Conservation (phyloP, 441 rosid genomes). For the Aquilaria agallochum region DNA sequence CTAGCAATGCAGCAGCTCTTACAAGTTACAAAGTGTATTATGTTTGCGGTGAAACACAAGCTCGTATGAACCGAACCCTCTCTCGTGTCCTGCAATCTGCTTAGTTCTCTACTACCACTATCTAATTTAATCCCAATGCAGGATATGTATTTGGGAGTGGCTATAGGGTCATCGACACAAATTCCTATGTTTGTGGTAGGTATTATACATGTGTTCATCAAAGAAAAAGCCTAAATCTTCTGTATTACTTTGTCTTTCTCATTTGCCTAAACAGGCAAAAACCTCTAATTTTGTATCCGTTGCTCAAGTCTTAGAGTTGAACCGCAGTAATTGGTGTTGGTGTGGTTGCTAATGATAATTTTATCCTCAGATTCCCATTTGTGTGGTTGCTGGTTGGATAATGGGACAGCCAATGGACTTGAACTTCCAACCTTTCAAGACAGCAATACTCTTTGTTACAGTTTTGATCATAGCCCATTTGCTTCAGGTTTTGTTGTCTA, state of each 20-base stretch:
- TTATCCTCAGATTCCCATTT: slow-evolving; percentile 68
- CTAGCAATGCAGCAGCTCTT: slow-evolving; percentile 92
- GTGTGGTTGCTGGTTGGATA: slow-evolving; percentile 83
- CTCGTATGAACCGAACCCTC: slow-evolving; percentile 15
- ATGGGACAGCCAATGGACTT: slow-evolving; percentile 40
- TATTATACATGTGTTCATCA: background rate
- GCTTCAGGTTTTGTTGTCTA: slow-evolving; percentile 46
- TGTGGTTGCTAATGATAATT: too few relatives aligned
- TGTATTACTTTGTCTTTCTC: too few relatives aligned
- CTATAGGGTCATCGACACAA: slow-evolving; percentile 93
- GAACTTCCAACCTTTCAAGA: slow-evolving; percentile 88
- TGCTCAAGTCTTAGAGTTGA: too few relatives aligned
- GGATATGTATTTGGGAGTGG: slow-evolving; percentile 92
- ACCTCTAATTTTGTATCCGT: too few relatives aligned
- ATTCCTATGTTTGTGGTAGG: slow-evolving; percentile 89
- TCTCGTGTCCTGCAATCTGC: too few relatives aligned
- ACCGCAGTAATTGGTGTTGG: too few relatives aligned
- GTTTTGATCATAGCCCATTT: slow-evolving; percentile 81
- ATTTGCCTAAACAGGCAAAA: too few relatives aligned
- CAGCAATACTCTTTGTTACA: slow-evolving; percentile 78
- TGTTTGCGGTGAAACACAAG: slow-evolving; percentile 96
- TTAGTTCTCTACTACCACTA: background rate
- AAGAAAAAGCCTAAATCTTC: background rate
- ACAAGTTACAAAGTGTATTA: slow-evolving; percentile 58
- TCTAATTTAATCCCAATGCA: slow-evolving; percentile 12